Conservation (phyloP, 2,329 filamentous ascomycete species). For the Trichoderma koningiopsis region DNA sequence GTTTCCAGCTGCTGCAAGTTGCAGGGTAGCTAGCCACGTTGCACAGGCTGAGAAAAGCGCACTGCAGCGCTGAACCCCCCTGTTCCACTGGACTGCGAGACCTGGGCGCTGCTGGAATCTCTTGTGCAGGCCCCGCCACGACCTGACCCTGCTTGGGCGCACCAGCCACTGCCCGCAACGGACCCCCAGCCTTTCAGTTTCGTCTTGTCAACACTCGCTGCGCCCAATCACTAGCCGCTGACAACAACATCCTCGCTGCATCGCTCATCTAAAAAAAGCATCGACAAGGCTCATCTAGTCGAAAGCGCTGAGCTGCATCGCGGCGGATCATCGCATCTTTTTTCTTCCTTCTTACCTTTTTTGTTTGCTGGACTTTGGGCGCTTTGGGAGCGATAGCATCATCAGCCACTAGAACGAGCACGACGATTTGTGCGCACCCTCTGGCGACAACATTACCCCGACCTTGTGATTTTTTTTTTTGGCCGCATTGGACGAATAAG, state of each 20-base stretch:
- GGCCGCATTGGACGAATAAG: conserved; percentile 19
- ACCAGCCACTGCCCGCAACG: conserved; percentile 26
- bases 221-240: conserved; percentile 20
- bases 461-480: conserved; percentile 6
- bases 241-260: conserved; percentile 20
- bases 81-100: conserved; percentile 12
- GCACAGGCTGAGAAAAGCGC: background rate
- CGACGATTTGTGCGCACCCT: conserved; percentile 17
- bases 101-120: conserved; percentile 19
- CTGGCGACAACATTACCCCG: conserved; percentile 16
- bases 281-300: background rate
- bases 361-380: background rate
- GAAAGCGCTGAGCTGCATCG: conserved; percentile 8
- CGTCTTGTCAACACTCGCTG: conserved; percentile 16
- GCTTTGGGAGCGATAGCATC: conserved; percentile 8
- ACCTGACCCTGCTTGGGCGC: conserved; percentile 2
- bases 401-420: conserved; percentile 11
- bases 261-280: conserved; percentile 18
- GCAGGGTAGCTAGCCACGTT: conserved; percentile 2
- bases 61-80: conserved; percentile 6
- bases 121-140: conserved; percentile 4
- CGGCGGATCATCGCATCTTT: background rate
- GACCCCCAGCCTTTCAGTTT: conserved; percentile 27
- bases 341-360: background rate
- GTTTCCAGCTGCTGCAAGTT: background rate